Conservation (phyloP, 345 rosid genomes). For the Melastoma malabathricum region DNA sequence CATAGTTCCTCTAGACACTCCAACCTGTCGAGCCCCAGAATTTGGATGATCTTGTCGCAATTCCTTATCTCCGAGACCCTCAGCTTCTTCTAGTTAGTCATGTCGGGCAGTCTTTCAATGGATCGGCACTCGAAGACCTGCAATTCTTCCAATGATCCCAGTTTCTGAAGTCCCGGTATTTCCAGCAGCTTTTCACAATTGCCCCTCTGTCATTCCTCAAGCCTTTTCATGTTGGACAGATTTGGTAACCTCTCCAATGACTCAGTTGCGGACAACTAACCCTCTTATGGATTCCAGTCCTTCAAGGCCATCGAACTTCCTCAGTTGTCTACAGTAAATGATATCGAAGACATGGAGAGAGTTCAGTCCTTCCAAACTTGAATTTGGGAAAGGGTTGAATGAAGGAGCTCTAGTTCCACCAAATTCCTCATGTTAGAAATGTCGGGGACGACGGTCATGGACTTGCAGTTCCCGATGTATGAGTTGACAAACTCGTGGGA, state of each 20-base stretch:
- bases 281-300: conserved; percentile 9
- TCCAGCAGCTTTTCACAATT: conserved; percentile 12
- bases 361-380: conserved; percentile 12
- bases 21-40: conserved; percentile 10
- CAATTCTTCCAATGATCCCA: conserved; percentile 12
- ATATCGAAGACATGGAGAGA: conserved; percentile 9
- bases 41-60: conserved; percentile 7
- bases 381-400: conserved; percentile 8
- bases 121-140: conserved; percentile 9
- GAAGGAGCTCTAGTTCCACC: conserved; percentile 12
- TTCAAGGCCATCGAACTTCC: conserved; percentile 10
- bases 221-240: conserved; percentile 13
- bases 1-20: conserved; percentile 9
- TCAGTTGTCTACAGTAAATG: conserved; percentile 9
- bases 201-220: conserved; percentile 6
- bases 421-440: conserved; percentile 9
- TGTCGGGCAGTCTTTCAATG: conserved; percentile 5
- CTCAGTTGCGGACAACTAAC: conserved; percentile 9
- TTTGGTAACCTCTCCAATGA: conserved; percentile 9
- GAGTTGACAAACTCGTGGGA: conserved; percentile 9
- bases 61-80: conserved; percentile 9
- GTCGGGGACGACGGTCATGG: conserved; percentile 9
- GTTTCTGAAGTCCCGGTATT: conserved; percentile 8
- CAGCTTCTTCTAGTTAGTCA: conserved; percentile 5
- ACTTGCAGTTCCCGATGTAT: conserved; percentile 12